phyloP scores from a whole-genome alignment of 768 basidiomycete genomes.

The Mrakia gelida region DNA sequence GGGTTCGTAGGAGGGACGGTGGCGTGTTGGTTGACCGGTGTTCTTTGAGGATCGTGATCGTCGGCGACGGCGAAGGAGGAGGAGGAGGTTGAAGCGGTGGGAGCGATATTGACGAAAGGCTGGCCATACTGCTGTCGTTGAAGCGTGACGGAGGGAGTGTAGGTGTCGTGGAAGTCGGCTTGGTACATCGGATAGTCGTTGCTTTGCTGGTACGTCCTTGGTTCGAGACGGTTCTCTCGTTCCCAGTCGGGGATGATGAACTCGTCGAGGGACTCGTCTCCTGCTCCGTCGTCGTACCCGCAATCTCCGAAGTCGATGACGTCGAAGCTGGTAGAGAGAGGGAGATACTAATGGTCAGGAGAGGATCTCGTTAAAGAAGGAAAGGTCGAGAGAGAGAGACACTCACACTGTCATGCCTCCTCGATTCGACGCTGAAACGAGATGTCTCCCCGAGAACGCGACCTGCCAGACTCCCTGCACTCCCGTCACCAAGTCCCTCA shows the following conservation, averaged over 20 bases:
- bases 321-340: slow-evolving; percentile 24
- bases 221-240: slow-evolving; percentile 24
- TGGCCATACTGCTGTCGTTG: neutral
- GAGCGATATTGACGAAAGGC: neutral
- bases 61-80: neutral
- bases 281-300: slow-evolving; percentile 31
- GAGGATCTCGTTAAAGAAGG: neutral
- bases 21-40: neutral
- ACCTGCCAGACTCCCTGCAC: slow-evolving; percentile 98
- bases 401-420: slow-evolving; percentile 43
- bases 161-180: neutral
- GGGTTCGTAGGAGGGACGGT: neutral
- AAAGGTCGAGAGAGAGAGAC: neutral
- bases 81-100: neutral
- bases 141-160: neutral
- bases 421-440: slow-evolving; percentile 68
- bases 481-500: slow-evolving; percentile 81
- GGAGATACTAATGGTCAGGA: neutral
- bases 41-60: neutral
- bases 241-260: slow-evolving; percentile 30
- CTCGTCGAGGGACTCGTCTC: slow-evolving; percentile 31
- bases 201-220: slow-evolving; percentile 24
- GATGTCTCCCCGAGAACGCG: slow-evolving; percentile 87
- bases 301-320: slow-evolving; percentile 32
- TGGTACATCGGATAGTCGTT: neutral